phyloP scores from a whole-genome alignment of 1,284 basidiomycete genomes.

The Violaceomyces palustris region DNA sequence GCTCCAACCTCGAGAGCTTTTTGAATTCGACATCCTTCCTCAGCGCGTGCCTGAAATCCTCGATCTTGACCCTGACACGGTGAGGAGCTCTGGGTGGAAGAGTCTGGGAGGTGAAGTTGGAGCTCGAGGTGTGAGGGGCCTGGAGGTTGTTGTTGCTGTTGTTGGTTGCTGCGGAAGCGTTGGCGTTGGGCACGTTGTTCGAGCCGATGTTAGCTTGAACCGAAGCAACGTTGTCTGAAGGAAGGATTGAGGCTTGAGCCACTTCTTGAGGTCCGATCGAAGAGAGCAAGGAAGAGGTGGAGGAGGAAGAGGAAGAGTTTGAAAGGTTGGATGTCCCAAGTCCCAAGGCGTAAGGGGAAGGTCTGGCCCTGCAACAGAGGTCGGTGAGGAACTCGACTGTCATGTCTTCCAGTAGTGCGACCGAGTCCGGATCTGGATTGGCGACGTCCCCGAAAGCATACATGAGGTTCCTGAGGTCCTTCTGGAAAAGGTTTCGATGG shows the following conservation, averaged over 20 bases:
- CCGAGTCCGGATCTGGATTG: conserved; percentile 76
- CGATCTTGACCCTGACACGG: conserved; percentile 45
- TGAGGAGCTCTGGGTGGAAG: conserved; percentile 22
- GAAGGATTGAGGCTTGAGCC: too few relatives aligned
- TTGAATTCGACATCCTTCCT: conserved; percentile 46
- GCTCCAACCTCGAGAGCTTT: conserved; percentile 46
- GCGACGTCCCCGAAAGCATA: conserved; percentile 91
- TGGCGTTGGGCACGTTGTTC: too few relatives aligned
- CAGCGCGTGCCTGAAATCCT: conserved; percentile 49
- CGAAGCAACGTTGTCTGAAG: too few relatives aligned
- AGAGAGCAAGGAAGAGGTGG: too few relatives aligned
- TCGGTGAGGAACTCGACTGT: conserved; percentile 84
- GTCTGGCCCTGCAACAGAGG: conserved; percentile 61
- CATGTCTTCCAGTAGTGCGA: conserved; percentile 89
- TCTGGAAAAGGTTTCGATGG: conserved; percentile 36
- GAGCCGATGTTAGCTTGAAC: too few relatives aligned
- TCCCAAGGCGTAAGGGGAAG: conserved; percentile 35
- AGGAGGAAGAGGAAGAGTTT: too few relatives aligned
- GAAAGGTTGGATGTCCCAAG: conserved; percentile 27
- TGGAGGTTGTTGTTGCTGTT: not conserved
- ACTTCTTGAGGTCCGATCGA: too few relatives aligned
- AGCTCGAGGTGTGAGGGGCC: not conserved
- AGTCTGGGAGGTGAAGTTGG: conserved; percentile 9
- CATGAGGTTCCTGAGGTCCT: conserved; percentile 70
- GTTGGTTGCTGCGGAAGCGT: too few relatives aligned